Percentiles rank a stretch among this genome's conserved stretches.
Evolutionary conservation across 2,329 filamentous ascomycete genomes (phyloP).

Genomic region (Fusarium praegraminearum): DNA sequence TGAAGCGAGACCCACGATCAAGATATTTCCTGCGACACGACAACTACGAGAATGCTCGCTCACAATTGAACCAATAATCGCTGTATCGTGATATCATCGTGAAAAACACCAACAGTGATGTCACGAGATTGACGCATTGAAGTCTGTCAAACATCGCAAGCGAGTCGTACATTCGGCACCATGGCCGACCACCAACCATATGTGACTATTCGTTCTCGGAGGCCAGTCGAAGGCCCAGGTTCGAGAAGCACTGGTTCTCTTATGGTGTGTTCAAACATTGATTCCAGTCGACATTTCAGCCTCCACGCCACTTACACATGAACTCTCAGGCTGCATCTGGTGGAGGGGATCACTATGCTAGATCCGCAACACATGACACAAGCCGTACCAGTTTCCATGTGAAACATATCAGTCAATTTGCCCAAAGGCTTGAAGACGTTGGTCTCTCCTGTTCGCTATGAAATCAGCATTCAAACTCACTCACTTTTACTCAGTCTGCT

Average conservation of each 20-base stretch:
- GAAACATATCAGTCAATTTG: constrained; percentile 67
- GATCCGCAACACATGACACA: constrained; percentile 66
- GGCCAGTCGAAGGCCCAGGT: constrained; percentile 59
- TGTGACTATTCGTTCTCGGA: constrained; percentile 65
- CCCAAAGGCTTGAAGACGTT: constrained; percentile 66
- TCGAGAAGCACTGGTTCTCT: constrained; percentile 61
- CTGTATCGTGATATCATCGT: constrained; percentile 5
- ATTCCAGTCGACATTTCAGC: not conserved
- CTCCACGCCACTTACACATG: constrained; percentile 31
- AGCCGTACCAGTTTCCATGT: constrained; percentile 70
- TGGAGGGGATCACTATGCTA: constrained; percentile 46
- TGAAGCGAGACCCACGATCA: constrained; percentile 22
- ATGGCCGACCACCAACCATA: constrained; percentile 63
- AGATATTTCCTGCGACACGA: not conserved
- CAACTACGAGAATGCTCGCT: constrained; percentile 30
- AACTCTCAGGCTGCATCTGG: constrained; percentile 32
- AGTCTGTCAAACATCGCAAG: not conserved
- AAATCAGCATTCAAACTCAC: constrained; percentile 12
- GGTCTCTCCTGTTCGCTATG: constrained; percentile 42
- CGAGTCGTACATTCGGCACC: constrained; percentile 12
- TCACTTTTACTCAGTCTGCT: constrained; percentile 58
- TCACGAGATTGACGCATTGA: constrained; percentile 8
- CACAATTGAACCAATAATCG: constrained; percentile 10
- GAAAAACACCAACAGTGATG: constrained; percentile 14
- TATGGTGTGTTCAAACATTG: constrained; percentile 56